Base-by-base conservation (phyloP, 2,329 filamentous ascomycete species). In the Camptophora hylomeconis region DNA sequence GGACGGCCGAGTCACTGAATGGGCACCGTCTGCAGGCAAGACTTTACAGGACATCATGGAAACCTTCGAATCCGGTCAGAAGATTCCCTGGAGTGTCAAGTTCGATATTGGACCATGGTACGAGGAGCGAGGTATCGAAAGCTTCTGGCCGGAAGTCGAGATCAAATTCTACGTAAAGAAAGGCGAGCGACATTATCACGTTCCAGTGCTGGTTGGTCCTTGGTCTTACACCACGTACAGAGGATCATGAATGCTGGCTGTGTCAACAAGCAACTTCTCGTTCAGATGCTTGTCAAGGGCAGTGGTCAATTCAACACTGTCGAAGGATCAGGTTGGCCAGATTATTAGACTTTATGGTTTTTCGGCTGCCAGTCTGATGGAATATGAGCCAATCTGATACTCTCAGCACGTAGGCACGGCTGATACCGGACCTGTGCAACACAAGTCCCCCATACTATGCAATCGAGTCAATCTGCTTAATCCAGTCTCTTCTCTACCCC, bases 151-250 rank as follows among this genome's bases (percentile, higher is more conserved):
- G 2, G 60, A 64, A 45, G 56, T 65, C 20, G 59, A 61, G 42
- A 57, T 65, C 28, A 57, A 57, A 40, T 65, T 65, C 44, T 57
- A 55, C n/a, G 58, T 63, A 1, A 56, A 59, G 35, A 55, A 56
- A 30, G 58, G 53, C 16, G 60, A 57, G 53, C 47, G 56, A 26
- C 60, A 65, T 46, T 64, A 63, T 42, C 61, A 65, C 54, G 60
- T 65, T 11, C 61, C 61, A n/a, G 54, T 64, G 26, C 39, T 65
- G 30, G 41, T 65, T 35, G 60, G 61, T 17, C 61, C 61, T 14
- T 65, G 59, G 59, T 62, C 56, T 31, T 65, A 63, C 41, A 61
- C 60, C 26, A 63, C 61, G 16, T 65, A 65, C 43, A 54, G 61
- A 29, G 61, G 61, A 7, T 64, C 60, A 25, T 64, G 42, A 51